phyloP scores from a whole-genome alignment of 495 filamentous ascomycete species.

The Pseudoneurospora amorphoporcata region DNA sequence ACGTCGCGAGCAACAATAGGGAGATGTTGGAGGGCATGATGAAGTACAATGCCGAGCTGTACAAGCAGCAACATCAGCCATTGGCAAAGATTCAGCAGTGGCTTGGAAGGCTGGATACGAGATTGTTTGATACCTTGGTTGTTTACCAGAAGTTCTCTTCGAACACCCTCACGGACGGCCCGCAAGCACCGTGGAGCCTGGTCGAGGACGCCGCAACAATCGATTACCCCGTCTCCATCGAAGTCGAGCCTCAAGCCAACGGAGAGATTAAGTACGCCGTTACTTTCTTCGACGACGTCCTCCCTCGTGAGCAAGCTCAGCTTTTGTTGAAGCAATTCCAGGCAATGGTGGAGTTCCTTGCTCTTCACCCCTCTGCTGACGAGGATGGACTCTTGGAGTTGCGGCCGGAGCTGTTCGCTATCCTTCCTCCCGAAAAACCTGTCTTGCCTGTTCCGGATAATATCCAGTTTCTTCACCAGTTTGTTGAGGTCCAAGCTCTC shows the following conservation, averaged over 20 bases:
- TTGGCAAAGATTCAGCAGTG: constrained; percentile 57
- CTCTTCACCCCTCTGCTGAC: constrained; percentile 22
- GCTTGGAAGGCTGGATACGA: constrained; percentile 44
- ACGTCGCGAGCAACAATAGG: constrained; percentile 44
- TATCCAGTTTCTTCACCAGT: constrained; percentile 44
- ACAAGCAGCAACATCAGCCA: constrained; percentile 59
- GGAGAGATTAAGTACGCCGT: constrained; percentile 45
- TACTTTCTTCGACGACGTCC: constrained; percentile 47
- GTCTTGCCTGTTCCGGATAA: constrained; percentile 31
- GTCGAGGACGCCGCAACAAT: constrained; percentile 29
- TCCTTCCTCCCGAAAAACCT: constrained; percentile 39
- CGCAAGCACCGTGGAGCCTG: constrained; percentile 22
- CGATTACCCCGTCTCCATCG: constrained; percentile 61
- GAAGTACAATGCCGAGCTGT: constrained; percentile 46
- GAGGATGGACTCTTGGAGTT: constrained; percentile 13
- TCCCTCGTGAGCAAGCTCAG: constrained; percentile 53
- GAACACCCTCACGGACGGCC: too few relatives aligned
- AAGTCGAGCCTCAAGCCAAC: constrained; percentile 46
- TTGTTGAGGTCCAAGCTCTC: constrained; percentile 41
- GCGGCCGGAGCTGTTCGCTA: constrained; percentile 36
- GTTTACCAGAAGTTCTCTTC: constrained; percentile 71
- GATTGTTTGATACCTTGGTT: constrained; percentile 70
- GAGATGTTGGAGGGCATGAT: constrained; percentile 49
- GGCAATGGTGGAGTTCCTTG: constrained; percentile 36
- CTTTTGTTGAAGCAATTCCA: constrained; percentile 55